phyloP scores from a whole-genome alignment of 306 rosid species.

The Lagenaria siceraria region DNA sequence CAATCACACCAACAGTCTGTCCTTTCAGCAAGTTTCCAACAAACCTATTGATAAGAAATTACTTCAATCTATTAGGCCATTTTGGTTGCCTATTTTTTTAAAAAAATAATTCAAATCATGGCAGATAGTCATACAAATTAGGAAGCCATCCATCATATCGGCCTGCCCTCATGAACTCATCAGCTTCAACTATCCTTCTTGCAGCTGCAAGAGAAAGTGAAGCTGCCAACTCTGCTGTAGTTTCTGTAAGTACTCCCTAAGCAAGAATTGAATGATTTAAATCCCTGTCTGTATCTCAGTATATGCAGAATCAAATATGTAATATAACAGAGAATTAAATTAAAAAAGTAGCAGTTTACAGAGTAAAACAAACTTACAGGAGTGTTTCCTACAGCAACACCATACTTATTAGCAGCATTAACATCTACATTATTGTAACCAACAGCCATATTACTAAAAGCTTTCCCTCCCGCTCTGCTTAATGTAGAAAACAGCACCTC shows the following conservation, averaged over 20 bases:
- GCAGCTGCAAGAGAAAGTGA: conserved; percentile 84
- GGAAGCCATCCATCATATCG: conserved; percentile 99
- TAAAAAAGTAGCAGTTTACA: not conserved
- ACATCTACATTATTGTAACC: conserved; percentile 95
- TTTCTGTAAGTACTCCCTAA: conserved; percentile 97
- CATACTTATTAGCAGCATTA: conserved; percentile 74
- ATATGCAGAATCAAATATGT: not conserved
- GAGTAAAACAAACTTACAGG: conserved; percentile 33
- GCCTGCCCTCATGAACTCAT: conserved; percentile 97
- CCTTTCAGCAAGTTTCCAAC: conserved; percentile 96
- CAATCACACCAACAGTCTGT: conserved; percentile 97
- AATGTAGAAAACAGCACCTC: conserved; percentile 86
- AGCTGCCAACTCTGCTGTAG: conserved; percentile 97
- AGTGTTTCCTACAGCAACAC: conserved; percentile 94
- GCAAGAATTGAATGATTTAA: conserved; percentile 2
- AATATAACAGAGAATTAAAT: not conserved
- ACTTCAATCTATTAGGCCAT: not conserved
- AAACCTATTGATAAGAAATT: conserved; percentile 31
- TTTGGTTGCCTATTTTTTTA: not conserved
- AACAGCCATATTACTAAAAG: conserved; percentile 98
- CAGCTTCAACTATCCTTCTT: conserved; percentile 98
- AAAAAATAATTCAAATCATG: not conserved
- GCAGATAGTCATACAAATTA: conserved; percentile 45
- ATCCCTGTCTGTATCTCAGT: not conserved
- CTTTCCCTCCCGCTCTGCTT: conserved; percentile 94